Base-by-base conservation (phyloP, 148 eudicot species). In the Rhododendron vialii region DNA sequence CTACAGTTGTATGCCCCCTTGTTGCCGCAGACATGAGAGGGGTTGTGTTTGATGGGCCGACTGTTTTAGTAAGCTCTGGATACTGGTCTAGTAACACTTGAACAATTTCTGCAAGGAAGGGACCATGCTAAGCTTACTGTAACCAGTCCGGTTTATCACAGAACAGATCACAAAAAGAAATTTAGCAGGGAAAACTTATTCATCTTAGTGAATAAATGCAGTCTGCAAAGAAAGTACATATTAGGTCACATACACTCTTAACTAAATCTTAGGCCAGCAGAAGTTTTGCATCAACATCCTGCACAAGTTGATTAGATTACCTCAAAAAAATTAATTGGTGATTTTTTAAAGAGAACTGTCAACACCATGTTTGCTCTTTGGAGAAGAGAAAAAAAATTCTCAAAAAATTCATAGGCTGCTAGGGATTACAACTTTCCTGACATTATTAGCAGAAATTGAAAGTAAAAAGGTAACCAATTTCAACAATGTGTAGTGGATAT, bases 1-100 rank as follows among this genome's bases (percentile, higher is more conserved):
- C 98, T 50, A 94, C 92, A 80, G 89, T 90, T 36, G 91, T 91
- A 88, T 95, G 97, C 14, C 98, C 97, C 86, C 93, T 92, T 59
- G 93, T 87, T 75, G 97, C 95, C 36, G 98, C 98, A 80, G 98
- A 89, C 88, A 92, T 90, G 55, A 95, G 92, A 82, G 98, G 98
- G 82, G 97, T 94, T 84, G 95, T 91, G 87, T 93, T 92, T 51
- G 96, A 90, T 84, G 89, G 95, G 41, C 94, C 93, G 38, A 89
- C 89, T 51, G 98, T 95, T 90, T 89, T 93, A 86, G 91, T 90
- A 76, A 95, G 86, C 74, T 85, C 91, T 45, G 92, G 90, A 85
- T 95, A 95, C 88, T 93, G 93, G 81, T 93, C 95, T 50, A 95
- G 86, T 55, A 95, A 92, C 88, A 95, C 88, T 80, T 92, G 92